phyloP scores from a whole-genome alignment of 257 asterid species.

The Nemophila menziesii region DNA sequence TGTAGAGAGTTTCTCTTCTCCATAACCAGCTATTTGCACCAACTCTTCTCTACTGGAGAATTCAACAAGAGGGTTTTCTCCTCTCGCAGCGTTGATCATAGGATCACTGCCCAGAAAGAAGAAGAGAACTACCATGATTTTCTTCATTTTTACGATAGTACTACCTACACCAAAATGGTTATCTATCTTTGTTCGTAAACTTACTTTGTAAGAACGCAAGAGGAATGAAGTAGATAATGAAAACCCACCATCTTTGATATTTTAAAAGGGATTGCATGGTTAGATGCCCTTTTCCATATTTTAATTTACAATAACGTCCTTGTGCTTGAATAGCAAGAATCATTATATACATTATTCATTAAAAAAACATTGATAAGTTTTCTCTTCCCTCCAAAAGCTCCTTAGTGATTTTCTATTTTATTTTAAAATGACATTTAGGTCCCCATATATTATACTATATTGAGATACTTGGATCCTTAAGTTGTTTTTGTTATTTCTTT shows the following conservation, averaged over 20 bases:
- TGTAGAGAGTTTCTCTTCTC: constrained; percentile 70
- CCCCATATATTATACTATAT: too few relatives aligned
- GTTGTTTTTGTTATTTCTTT: too few relatives aligned
- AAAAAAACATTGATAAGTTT: constrained; percentile 6
- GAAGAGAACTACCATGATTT: constrained; percentile 3
- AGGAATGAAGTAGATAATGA: constrained; percentile 36
- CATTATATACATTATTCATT: too few relatives aligned
- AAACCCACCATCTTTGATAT: constrained; percentile 35
- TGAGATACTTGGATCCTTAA: too few relatives aligned
- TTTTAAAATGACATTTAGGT: too few relatives aligned
- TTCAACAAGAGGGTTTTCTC: constrained; percentile 19
- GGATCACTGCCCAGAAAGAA: constrained; percentile 7
- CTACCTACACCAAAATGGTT: constrained; percentile 9
- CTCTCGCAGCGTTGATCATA: not conserved
- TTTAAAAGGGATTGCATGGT: constrained; percentile 31
- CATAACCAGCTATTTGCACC: constrained; percentile 64
- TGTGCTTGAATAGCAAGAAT: not conserved
- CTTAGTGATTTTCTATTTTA: too few relatives aligned
- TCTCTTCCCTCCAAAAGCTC: not conserved
- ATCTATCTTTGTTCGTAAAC: constrained; percentile 21
- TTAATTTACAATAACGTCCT: constrained; percentile 22
- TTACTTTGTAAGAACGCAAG: constrained; percentile 38
- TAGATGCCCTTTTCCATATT: constrained; percentile 35
- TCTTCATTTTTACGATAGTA: constrained; percentile 3
- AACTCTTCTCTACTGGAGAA: constrained; percentile 35